A percentile compares a stretch with the other conserved stretches of the same genome.
Conservation (phyloP, 805 yeast species). For the Lipomyces sp. region DNA sequence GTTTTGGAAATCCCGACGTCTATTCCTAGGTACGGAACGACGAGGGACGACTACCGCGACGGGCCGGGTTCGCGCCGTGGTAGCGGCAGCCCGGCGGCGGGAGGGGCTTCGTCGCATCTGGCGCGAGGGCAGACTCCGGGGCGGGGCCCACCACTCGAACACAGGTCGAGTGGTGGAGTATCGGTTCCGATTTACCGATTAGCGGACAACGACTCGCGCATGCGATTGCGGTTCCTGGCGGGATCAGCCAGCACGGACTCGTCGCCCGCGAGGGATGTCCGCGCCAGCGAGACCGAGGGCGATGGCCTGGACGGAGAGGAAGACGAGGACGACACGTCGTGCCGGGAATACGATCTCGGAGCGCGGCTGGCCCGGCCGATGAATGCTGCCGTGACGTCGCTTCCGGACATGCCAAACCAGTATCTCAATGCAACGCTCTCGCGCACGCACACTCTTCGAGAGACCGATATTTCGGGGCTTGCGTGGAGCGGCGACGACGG, state of each 20-base stretch:
- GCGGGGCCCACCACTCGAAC: too few species aligned
- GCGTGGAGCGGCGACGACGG: constrained; percentile 53
- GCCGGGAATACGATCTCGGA: background rate
- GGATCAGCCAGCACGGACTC: too few species aligned
- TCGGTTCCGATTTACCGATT: too few species aligned
- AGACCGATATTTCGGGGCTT: constrained; percentile 50
- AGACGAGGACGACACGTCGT: background rate
- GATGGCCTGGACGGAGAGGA: background rate
- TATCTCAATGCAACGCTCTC: background rate
- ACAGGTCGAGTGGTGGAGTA: too few species aligned
- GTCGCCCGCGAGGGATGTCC: background rate
- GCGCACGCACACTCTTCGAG: constrained; percentile 2
- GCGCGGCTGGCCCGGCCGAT: background rate
- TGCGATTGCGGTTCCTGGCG: too few species aligned
- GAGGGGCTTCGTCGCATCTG: too few species aligned
- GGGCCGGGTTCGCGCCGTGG: background rate
- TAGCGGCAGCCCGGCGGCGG: background rate
- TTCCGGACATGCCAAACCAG: background rate
- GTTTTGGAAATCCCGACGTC: constrained; percentile 48
- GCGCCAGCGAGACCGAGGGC: background rate
- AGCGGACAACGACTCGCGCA: background rate
- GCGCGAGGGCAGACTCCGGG: too few species aligned
- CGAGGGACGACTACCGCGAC: background rate
- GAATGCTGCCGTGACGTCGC: too few species aligned
- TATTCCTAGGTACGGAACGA: too few species aligned